Evolutionary conservation across 1,139 yeast species (phyloP), one percentile per base, ranked within the genome.

Genomic region (Pichia kudriavzevii): DNA sequence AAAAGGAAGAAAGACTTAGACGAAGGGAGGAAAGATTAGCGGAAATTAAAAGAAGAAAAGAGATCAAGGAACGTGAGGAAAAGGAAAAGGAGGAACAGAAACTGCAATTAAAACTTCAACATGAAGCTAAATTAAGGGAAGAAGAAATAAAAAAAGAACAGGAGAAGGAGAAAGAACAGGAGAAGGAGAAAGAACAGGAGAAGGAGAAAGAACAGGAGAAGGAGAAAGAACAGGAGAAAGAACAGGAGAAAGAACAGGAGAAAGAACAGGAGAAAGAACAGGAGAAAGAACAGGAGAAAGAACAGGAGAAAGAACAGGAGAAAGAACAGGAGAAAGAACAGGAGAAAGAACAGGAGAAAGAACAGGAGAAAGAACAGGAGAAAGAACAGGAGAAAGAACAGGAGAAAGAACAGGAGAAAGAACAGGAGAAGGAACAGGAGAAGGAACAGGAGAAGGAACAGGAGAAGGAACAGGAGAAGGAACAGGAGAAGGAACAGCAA

Each of bases 1-100:
- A 43, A 56, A 57, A 45, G 55, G 54, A 48, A 40, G 50, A 47
- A 39, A 48, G 48, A 38, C 41, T 30, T 37, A 45, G 34, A 42
- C 45, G 40, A 31, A 44, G 32, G 36, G 48, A 44, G 37, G 53
- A 47, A 16, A 39, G 39, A 30, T 5, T 20, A 11, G 39, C 36
- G 11, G 47, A 40, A 30, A 27, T 32, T 7, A 26, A 36, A 16
- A 22, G 36, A 12, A 41, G 28, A 18, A 35, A 26, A 7, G 31
- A 31, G 12, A 40, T 32, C 20, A 39, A 35, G 19, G 36, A 39
- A 22, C 23, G 26, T 2, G 38, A 36, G 26, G 40, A 36, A 11
- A 30, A 24, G 11, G 36, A 39, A 15, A 35, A 33, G 22, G 36
- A 35, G 21, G 16, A 13, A 8, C 15, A 15, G 20, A 27, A 29